These are phyloP conservation scores for Evernia prunastri DNA, from an alignment of 495 filamentous ascomycete species.

Conservation along the genomic window DNA sequence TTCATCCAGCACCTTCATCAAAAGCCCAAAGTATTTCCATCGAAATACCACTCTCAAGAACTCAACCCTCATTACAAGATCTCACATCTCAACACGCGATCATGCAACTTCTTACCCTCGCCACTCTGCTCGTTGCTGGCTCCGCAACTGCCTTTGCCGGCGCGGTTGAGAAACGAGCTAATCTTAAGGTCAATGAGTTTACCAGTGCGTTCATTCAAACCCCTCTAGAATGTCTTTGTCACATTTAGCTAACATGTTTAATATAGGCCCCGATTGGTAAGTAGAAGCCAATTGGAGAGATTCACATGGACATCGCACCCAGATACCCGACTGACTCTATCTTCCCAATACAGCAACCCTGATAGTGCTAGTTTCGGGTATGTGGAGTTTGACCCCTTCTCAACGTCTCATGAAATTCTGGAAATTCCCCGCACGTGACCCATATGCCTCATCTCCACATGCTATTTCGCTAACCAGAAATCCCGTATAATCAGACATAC, in stretches of 20 bases:
- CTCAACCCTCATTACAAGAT: neutral
- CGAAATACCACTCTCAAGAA: neutral
- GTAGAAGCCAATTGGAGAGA: neutral
- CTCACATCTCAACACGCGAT: neutral
- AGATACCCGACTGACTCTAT: neutral
- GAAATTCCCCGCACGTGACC: neutral
- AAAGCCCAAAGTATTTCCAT: neutral
- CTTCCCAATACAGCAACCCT: neutral
- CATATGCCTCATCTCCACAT: neutral
- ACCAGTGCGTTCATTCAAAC: neutral
- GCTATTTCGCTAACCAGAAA: neutral
- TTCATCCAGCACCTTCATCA: neutral
- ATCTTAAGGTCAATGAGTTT: neutral
- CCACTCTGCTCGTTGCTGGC: neutral
- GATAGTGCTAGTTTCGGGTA: neutral
- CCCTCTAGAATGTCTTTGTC: neutral
- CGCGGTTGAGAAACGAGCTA: neutral
- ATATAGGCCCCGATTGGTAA: neutral
- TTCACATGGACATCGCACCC: neutral
- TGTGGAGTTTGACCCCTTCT: neutral
- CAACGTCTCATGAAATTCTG: neutral
- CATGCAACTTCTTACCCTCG: neutral
- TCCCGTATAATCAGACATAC: neutral
- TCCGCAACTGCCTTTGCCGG: neutral
- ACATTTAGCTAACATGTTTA: neutral